These are phyloP conservation scores for Diaporthe caulivora DNA, from an alignment of 2,329 filamentous ascomycete species.

Conservation along the genomic window DNA sequence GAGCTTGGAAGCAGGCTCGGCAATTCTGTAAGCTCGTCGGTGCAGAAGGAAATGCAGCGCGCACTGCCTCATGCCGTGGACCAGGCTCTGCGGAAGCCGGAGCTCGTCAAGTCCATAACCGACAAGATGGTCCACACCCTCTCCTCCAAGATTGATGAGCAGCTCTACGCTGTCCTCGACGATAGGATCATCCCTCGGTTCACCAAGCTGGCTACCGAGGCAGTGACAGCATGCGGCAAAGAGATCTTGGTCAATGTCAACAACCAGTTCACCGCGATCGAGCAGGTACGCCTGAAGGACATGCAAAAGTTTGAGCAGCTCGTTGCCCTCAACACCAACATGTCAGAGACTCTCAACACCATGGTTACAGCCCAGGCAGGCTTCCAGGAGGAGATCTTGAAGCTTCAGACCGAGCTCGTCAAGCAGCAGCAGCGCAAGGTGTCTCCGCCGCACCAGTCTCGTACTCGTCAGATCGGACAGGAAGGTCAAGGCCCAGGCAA, in stretches of 20 bases:
- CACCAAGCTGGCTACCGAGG: slow-evolving; percentile 72
- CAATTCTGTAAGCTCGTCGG: slow-evolving; percentile 71
- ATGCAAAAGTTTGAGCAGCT: slow-evolving; percentile 79
- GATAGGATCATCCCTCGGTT: slow-evolving; percentile 76
- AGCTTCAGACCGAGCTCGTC: slow-evolving; percentile 55
- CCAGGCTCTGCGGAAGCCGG: slow-evolving; percentile 78
- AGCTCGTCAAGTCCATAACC: slow-evolving; percentile 78
- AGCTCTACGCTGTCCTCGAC: slow-evolving; percentile 72
- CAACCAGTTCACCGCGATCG: slow-evolving; percentile 63
- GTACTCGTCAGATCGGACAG: slow-evolving; percentile 42
- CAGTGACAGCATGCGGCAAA: slow-evolving; percentile 74
- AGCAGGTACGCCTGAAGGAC: slow-evolving; percentile 65
- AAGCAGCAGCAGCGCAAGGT: slow-evolving; percentile 43
- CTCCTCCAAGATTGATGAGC: slow-evolving; percentile 75
- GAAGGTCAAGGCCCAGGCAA: slow-evolving; percentile 40
- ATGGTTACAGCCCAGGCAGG: slow-evolving; percentile 78
- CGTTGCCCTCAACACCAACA: slow-evolving; percentile 73
- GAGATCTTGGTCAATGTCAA: slow-evolving; percentile 76
- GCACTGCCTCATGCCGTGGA: slow-evolving; percentile 76
- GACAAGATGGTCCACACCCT: slow-evolving; percentile 79
- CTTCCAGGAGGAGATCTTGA: slow-evolving; percentile 74
- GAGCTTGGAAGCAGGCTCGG: slow-evolving; percentile 78
- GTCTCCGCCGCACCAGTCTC: slow-evolving; percentile 39
- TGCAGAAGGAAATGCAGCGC: slow-evolving; percentile 81
- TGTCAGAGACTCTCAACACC: slow-evolving; percentile 76